These are phyloP conservation scores for Trichoderma guizhouense DNA, from an alignment of 2,329 filamentous ascomycete genomes.

Conservation along the genomic window DNA sequence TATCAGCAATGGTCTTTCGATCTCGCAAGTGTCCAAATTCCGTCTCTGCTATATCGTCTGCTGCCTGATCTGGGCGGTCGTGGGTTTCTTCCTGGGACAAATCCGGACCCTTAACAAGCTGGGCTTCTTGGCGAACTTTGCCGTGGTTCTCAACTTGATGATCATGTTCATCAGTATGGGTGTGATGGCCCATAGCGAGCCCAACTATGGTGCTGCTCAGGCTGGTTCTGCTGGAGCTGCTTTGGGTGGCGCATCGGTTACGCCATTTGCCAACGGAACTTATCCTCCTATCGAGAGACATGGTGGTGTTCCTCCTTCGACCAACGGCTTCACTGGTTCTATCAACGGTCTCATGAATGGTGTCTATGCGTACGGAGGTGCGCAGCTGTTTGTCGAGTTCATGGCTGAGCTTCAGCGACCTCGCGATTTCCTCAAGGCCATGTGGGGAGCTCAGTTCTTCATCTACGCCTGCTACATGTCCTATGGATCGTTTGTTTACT, in stretches of 20 bases:
- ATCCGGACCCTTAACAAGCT: conserved; percentile 54
- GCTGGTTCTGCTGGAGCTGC: conserved; percentile 27
- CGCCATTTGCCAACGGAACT: conserved; percentile 24
- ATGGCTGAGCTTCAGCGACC: conserved; percentile 50
- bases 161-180: conserved; percentile 56
- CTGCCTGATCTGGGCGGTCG: conserved; percentile 46
- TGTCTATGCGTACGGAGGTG: conserved; percentile 58
- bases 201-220: conserved; percentile 37
- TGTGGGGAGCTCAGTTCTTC: conserved; percentile 40
- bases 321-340: conserved; percentile 36
- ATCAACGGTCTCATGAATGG: conserved; percentile 30
- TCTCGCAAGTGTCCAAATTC: conserved; percentile 50
- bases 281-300: conserved; percentile 42
- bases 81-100: conserved; percentile 52
- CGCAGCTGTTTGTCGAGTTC: conserved; percentile 56
- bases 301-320: conserved; percentile 28
- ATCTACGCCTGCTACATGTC: conserved; percentile 42
- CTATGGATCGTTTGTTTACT: conserved; percentile 36
- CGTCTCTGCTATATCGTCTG: conserved; percentile 52
- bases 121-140: conserved; percentile 53
- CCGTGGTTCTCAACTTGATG: conserved; percentile 54
- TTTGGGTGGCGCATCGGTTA: conserved; percentile 29
- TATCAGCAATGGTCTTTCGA: conserved; percentile 50
- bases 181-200: conserved; percentile 43
- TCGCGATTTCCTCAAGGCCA: conserved; percentile 42